phyloP scores from a whole-genome alignment of 2,329 filamentous ascomycete species.

The Neonectria punicea region DNA sequence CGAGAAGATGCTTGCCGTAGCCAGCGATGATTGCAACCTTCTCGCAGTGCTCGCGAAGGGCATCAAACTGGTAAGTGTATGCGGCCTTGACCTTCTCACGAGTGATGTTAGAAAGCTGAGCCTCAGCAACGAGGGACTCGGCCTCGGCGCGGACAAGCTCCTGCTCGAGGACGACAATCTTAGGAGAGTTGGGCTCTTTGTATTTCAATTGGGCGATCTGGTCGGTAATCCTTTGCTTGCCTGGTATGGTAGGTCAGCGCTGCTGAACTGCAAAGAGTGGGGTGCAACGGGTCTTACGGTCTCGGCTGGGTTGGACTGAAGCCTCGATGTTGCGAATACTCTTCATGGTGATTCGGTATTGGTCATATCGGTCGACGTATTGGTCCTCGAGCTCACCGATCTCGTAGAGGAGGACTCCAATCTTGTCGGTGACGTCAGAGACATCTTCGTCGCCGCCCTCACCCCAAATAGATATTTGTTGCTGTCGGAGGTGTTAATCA shows the following conservation, averaged over 20 bases:
- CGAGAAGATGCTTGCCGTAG: constrained; percentile 97
- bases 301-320: constrained; percentile 96
- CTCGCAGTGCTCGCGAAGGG: constrained; percentile 95
- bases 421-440: constrained; percentile 98
- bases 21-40: constrained; percentile 98
- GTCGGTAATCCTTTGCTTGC: constrained; percentile 99
- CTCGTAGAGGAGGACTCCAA: constrained; percentile 97
- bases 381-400: constrained; percentile 98
- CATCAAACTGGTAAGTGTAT: constrained; percentile 98
- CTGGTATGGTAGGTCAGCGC: constrained; percentile 55
- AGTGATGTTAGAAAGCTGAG: constrained; percentile 98
- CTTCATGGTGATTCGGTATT: constrained; percentile 99
- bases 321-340: constrained; percentile 99
- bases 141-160: constrained; percentile 98
- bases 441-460: constrained; percentile 97
- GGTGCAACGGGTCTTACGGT: constrained; percentile 72
- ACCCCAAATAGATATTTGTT: constrained; percentile 99
- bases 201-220: constrained; percentile 99
- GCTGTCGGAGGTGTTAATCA: constrained; percentile 61
- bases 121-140: constrained; percentile 98
- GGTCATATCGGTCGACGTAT: constrained; percentile 98
- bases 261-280: background rate
- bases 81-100: constrained; percentile 99
- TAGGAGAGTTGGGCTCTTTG: constrained; percentile 98
- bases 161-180: constrained; percentile 97